Percentiles rank a stretch among this genome's conserved stretches.
Evolutionary conservation across 495 filamentous ascomycete species (phyloP).

Genomic region (Venustampulla echinocandica): DNA sequence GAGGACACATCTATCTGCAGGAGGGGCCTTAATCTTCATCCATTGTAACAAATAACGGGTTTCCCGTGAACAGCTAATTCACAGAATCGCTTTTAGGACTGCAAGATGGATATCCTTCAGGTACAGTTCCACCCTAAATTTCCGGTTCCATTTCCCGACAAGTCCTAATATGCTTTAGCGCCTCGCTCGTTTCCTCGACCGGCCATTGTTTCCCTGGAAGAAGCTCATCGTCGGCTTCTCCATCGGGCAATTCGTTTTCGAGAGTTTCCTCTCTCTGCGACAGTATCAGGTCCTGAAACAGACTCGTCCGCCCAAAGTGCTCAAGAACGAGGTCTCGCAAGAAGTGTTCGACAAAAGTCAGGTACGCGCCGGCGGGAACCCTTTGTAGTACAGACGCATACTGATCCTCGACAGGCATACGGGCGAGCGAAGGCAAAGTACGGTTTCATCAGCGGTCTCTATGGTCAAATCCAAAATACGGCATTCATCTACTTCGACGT

Average conservation of each 20-base stretch:
- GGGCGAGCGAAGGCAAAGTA: conserved; percentile 92
- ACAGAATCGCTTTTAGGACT: background rate
- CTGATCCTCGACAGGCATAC: conserved; percentile 55
- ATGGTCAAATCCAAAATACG: conserved; percentile 76
- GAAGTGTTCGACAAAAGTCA: conserved; percentile 93
- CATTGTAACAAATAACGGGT: background rate
- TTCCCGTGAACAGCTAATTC: background rate
- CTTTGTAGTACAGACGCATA: conserved; percentile 4
- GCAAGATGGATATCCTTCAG: conserved; percentile 44
- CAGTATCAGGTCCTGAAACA: conserved; percentile 79
- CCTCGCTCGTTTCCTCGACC: conserved; percentile 78
- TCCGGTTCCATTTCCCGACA: background rate
- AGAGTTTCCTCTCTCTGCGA: conserved; percentile 73
- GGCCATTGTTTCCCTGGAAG: conserved; percentile 95
- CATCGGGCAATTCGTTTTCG: conserved; percentile 76
- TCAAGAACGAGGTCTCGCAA: conserved; percentile 77
- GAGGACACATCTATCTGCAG: too few relatives aligned
- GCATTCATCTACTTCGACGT: conserved; percentile 83
- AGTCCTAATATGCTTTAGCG: conserved; percentile 44
- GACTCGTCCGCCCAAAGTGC: conserved; percentile 71
- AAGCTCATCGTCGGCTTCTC: conserved; percentile 89
- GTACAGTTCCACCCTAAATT: conserved; percentile 22
- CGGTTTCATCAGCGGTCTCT: conserved; percentile 67
- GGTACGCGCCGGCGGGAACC: conserved; percentile 32
- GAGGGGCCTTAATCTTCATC: too few relatives aligned